A percentile compares a stretch with the other conserved stretches of the same genome.
phyloP scores from a whole-genome alignment of 2,329 filamentous ascomycete genomes.

The Nannizziopsis arthrosporioides region DNA sequence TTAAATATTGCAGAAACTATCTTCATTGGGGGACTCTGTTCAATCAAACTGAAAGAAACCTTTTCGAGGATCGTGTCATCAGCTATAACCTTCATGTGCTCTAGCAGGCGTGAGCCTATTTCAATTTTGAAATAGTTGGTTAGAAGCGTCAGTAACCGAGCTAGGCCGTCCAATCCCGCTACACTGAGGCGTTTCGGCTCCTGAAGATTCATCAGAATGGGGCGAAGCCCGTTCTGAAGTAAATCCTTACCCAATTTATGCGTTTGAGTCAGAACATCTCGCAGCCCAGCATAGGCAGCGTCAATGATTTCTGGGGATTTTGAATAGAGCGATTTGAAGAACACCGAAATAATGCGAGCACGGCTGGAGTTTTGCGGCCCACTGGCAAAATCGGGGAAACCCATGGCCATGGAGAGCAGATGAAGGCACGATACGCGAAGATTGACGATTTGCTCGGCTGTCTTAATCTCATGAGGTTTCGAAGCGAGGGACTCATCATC shows the following conservation, averaged over 20 bases:
- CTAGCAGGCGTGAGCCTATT: conserved; percentile 82
- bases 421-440: conserved; percentile 87
- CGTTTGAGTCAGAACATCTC: conserved; percentile 74
- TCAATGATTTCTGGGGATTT: conserved; percentile 86
- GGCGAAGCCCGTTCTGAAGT: conserved; percentile 81
- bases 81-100: conserved; percentile 85
- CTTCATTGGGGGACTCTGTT: conserved; percentile 86
- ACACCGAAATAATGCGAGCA: conserved; percentile 72
- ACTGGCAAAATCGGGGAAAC: conserved; percentile 80
- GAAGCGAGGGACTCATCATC: conserved; percentile 83
- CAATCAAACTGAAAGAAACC: conserved; percentile 86
- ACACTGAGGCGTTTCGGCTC: conserved; percentile 84
- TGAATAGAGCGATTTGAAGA: conserved; percentile 95
- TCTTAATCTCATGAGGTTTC: conserved; percentile 89
- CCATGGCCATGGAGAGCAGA: conserved; percentile 84
- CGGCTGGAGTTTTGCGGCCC: conserved; percentile 53
- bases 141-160: conserved; percentile 74
- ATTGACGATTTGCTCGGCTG: conserved; percentile 87
- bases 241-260: conserved; percentile 91
- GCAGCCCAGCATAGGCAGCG: conserved; percentile 81
- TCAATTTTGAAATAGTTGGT: conserved; percentile 99
- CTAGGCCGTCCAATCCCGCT: conserved; percentile 80
- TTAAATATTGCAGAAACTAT: conserved; percentile 90
- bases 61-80: conserved; percentile 70
- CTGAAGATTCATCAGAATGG: conserved; percentile 91